Evolutionary conservation across 371 early-diverging fungal species (phyloP).

Genomic region (Capniomyces stellatus): DNA sequence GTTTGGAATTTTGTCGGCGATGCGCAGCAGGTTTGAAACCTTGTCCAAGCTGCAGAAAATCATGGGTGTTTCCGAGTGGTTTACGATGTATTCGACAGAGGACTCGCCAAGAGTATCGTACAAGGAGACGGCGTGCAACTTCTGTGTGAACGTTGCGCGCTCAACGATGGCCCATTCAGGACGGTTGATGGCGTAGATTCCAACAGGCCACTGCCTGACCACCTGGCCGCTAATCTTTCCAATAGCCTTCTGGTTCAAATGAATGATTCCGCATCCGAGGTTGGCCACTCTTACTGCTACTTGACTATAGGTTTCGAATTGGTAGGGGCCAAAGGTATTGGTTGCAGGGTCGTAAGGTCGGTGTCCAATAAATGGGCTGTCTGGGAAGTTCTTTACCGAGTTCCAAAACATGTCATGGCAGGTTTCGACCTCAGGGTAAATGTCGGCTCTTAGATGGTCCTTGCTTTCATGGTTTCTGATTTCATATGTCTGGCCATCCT

Average conservation of each 20-base stretch:
- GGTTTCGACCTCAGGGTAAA: not conserved
- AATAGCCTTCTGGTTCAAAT: conserved; percentile 7
- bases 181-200: conserved; percentile 70
- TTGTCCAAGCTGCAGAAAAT: conserved; percentile 70
- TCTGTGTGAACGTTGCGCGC: conserved; percentile 43
- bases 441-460: not conserved
- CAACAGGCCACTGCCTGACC: conserved; percentile 22
- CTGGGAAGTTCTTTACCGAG: not conserved
- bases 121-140: conserved; percentile 55
- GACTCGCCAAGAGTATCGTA: conserved; percentile 73
- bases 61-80: conserved; percentile 47
- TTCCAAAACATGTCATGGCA: not conserved
- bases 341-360: conserved; percentile 27
- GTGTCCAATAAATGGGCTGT: conserved; percentile 33
- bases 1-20: conserved; percentile 31
- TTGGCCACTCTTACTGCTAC: conserved; percentile 33
- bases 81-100: conserved; percentile 58
- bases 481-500: not conserved
- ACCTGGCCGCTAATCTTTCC: not conserved
- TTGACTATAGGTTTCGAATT: conserved; percentile 40
- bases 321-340: conserved; percentile 32
- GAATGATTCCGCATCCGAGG: conserved; percentile 35
- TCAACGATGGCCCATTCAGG: conserved; percentile 84
- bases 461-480: not conserved
- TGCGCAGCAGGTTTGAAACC: conserved; percentile 40